A percentile compares a stretch with the other conserved stretches of the same genome.
Evolutionary conservation across 805 yeast genomes (phyloP).

Genomic region (Schwanniomyces polymorphus): DNA sequence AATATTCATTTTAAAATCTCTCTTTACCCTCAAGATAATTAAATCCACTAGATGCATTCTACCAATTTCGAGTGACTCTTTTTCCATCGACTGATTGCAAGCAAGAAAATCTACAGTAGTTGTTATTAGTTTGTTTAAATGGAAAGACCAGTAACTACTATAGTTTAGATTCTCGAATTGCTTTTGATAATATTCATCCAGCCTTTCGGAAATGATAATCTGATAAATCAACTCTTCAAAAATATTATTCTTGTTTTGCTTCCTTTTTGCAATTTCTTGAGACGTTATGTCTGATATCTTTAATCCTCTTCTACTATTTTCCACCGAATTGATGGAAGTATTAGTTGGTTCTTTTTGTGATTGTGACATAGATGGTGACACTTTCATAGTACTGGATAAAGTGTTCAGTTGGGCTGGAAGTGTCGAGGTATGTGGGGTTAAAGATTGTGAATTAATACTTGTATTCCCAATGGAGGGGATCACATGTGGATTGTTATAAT

Average conservation of each 20-base stretch:
- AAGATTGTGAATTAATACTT: no score
- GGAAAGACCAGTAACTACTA: constrained; percentile 16
- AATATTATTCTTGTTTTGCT: neutral
- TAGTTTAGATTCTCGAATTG: constrained; percentile 7
- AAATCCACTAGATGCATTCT: constrained; percentile 8
- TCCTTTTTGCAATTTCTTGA: neutral
- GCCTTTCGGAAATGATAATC: constrained; percentile 3
- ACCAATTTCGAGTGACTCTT: constrained; percentile 7
- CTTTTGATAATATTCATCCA: constrained; percentile 12
- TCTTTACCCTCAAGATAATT: constrained; percentile 2
- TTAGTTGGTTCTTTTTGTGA: no score
- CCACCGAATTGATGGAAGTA: neutral
- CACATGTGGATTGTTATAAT: no score
- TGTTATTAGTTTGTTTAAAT: constrained; percentile 13
- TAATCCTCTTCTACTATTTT: neutral
- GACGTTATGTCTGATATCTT: neutral
- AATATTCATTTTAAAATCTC: constrained; percentile 4
- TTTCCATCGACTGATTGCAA: constrained; percentile 4
- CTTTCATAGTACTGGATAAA: no score
- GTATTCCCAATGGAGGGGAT: no score
- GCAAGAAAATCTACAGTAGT: constrained; percentile 17
- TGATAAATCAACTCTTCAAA: constrained; percentile 6
- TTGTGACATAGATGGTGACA: no score
- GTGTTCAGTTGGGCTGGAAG: no score
- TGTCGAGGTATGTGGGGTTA: no score